Evolutionary conservation across 306 rosid species (phyloP).

Genomic region (Acacia crassicarpa): DNA sequence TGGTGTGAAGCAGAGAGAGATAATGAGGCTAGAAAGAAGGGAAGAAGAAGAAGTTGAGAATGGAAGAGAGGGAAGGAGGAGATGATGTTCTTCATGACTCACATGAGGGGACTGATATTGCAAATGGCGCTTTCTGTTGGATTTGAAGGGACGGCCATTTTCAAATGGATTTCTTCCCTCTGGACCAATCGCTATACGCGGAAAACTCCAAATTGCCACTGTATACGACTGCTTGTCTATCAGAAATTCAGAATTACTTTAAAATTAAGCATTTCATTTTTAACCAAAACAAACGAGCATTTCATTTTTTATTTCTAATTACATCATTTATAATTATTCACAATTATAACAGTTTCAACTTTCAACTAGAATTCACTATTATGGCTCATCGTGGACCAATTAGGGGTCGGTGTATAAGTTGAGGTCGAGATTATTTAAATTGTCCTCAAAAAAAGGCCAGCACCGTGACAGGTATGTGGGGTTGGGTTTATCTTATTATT

Average conservation of each 20-base stretch:
- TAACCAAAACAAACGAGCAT: too few species aligned
- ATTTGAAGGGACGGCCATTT: background rate
- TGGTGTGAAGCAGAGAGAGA: constrained; percentile 15
- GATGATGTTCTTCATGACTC: constrained; percentile 81
- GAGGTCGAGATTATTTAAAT: too few species aligned
- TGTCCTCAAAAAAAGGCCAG: too few species aligned
- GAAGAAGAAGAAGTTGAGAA: constrained; percentile 13
- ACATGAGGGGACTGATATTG: constrained; percentile 68
- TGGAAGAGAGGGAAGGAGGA: constrained; percentile 24
- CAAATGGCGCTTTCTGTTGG: constrained; percentile 27
- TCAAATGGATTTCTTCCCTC: background rate
- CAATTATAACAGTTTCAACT: too few species aligned
- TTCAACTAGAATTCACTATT: too few species aligned
- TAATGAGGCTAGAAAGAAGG: constrained; percentile 28
- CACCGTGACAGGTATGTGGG: too few species aligned
- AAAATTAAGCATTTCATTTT: too few species aligned
- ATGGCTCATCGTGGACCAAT: too few species aligned
- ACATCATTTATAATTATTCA: too few species aligned
- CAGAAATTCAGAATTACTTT: background rate
- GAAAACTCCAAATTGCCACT: background rate
- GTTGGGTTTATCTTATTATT: too few species aligned
- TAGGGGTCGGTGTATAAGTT: too few species aligned
- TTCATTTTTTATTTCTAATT: too few species aligned
- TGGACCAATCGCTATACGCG: background rate
- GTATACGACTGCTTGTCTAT: background rate